Base-by-base conservation (phyloP, 23 red algal species). In the Gracilariopsis chorda region DNA sequence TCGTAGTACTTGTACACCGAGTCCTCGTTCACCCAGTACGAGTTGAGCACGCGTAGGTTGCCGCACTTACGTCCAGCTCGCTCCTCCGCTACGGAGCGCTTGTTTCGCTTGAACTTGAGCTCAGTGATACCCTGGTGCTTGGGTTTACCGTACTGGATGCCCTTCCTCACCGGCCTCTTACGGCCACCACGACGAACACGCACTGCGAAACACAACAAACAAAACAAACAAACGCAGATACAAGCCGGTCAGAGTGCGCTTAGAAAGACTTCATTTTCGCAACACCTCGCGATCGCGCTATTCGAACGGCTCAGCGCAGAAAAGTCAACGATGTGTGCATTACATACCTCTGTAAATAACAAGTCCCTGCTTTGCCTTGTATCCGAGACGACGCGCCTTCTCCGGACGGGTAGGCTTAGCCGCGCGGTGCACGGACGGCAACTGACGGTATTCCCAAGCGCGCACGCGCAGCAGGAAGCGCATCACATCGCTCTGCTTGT, bases 41-140 rank as follows among this genome's bases (percentile, higher is more conserved):
- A 98, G 78, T 98, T 98, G 2, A 98, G 88, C 68, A 98, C 96
- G 43, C 96, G 90, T 59, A 98, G 70, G 93, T 98, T 98, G 17
- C 92, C 96, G 65, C 96, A 98, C 16, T 62, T 24, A 20, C 96
- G 90, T 27, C 96, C 96, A 8, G 87, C 96, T 10, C 96, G 93
- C 83, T 98, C 96, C 80, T 98, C 96, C 0, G 96, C 96, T 0
- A 98, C 93, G 6, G 93, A 95, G 78, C 96, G 93, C 89, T 98
- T 98, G 86, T 95, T 95, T 19, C 96, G 87, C 70, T 83, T 74
- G 64, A 98, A 98, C 92, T 98, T 98, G 32, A 98, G 83, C 48
- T 98, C 89, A 21, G 93, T 94, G 69, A 98, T 95, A 84, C 96
- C 96, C 87, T 98, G 96, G 65, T 98, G 73, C 89, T 98, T 98